Conservation (phyloP, 345 rosid species). For the Pseudoturritis turrita region DNA sequence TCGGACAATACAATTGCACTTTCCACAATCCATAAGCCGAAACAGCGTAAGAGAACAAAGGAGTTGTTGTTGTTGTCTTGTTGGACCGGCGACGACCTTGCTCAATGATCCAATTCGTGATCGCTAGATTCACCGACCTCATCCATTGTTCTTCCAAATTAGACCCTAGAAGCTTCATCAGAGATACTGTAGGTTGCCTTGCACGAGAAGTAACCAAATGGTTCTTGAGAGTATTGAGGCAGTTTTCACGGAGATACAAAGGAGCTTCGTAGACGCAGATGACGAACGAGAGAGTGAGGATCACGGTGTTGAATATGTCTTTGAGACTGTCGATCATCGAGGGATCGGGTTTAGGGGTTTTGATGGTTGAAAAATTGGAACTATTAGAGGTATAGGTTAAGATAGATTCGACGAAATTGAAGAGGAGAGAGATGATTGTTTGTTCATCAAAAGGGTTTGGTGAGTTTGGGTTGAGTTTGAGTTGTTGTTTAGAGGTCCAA, state of each 20-base stretch:
- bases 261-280: conserved; percentile 84
- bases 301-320: conserved; percentile 54
- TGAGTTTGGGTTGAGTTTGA: conserved; percentile 39
- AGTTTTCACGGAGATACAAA: conserved; percentile 48
- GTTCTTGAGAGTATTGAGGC: conserved; percentile 46
- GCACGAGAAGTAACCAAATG: conserved; percentile 36
- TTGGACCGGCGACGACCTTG: conserved; percentile 1
- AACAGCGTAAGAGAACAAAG: conserved; percentile 60
- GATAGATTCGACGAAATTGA: conserved; percentile 53
- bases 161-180: conserved; percentile 63
- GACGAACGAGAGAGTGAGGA: conserved; percentile 52
- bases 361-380: conserved; percentile 28
- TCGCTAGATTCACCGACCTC: conserved; percentile 69
- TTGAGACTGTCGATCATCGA: conserved; percentile 26
- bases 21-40: conserved; percentile 76
- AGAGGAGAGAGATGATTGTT: conserved; percentile 39
- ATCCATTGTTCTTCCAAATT: conserved; percentile 89
- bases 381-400: conserved; percentile 49
- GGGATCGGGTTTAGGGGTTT: conserved; percentile 36
- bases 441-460: conserved; percentile 39
- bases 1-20: conserved; percentile 73
- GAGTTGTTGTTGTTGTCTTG: conserved; percentile 35
- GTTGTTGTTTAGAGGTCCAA: conserved; percentile 60
- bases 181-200: conserved; percentile 40
- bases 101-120: conserved; percentile 75